Evolutionary conservation across 139 green algal genomes (phyloP), one percentile per base, ranked within the genome.

Genomic region (Volvox reticuliferus): DNA sequence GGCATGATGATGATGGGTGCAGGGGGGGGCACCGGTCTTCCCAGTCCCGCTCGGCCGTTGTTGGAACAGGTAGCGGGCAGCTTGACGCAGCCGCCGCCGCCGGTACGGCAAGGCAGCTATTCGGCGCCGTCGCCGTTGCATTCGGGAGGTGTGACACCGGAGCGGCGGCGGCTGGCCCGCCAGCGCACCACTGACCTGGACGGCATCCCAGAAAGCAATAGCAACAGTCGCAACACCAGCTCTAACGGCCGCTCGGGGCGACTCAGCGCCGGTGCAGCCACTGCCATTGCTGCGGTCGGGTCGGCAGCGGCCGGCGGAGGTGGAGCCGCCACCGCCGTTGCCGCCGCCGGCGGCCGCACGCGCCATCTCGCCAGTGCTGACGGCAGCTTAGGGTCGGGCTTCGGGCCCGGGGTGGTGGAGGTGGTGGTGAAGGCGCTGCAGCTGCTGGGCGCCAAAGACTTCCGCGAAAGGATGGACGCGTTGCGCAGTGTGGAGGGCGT

Each of bases 361-460:
- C 68, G 67, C 26, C 6, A 37, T 19, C 18, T 26, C 24, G 82
- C 62, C 82, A 88, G 82, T 33, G 67, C 67, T 24, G 83, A 79
- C 26, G 69, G 85, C 37, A 62, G 28, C n/a, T 30, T 5, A 16
- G n/a, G 36, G 13, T 50, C 26, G n/a, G 68, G 36, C 37, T 89
- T 82, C 69, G 30, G 69, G 17, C 85, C 85, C 37, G 68, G 24
- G 6, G 37, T 61, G 24, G 85, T 85, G 82, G 92, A 95, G 67
- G 55, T 78, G n/a, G 21, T 95, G 2, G 50, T 79, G 9, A 89
- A 88, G 69, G 88, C 78, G 37, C 79, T 93, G 71, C 83, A 30
- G 50, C 37, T 92, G 30, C 68, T 96, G 33, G 35, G 68, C 16
- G 84, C 78, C 6, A 95, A 95, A 77, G 94, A 96, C 90, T 97